phyloP scores from a whole-genome alignment of 1,284 basidiomycete genomes.

The Phlebopus sp. region DNA sequence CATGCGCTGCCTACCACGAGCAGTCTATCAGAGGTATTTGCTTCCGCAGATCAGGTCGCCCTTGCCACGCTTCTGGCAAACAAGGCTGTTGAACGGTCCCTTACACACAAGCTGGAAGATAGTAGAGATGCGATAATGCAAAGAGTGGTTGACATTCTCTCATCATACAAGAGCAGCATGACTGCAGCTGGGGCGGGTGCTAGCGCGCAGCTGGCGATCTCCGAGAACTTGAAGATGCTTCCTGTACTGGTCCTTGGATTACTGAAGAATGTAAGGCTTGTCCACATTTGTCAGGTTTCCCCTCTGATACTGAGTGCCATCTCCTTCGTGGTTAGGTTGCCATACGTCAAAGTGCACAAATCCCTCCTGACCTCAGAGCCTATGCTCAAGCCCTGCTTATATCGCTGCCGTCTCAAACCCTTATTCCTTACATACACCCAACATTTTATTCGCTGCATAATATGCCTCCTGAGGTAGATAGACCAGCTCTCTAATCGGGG shows the following conservation, averaged over 20 bases:
- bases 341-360: constrained; percentile 91
- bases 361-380: constrained; percentile 93
- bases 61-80: constrained; percentile 89
- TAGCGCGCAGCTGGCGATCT: constrained; percentile 89
- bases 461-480: constrained; percentile 84
- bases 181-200: constrained; percentile 91
- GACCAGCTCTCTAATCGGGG: neutral
- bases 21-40: constrained; percentile 92
- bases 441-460: constrained; percentile 95
- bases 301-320: constrained; percentile 5
- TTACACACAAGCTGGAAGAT: constrained; percentile 92
- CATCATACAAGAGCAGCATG: constrained; percentile 96
- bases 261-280: constrained; percentile 80
- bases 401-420: constrained; percentile 85
- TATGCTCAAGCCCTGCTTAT: constrained; percentile 94
- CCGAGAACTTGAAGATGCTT: constrained; percentile 92
- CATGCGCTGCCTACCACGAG: constrained; percentile 90
- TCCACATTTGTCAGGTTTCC: constrained; percentile 2
- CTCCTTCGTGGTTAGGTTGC: constrained; percentile 60
- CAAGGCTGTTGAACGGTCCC: constrained; percentile 94
- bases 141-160: constrained; percentile 88
- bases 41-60: constrained; percentile 92
- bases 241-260: constrained; percentile 88
- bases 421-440: constrained; percentile 94
- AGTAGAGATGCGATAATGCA: constrained; percentile 88